Base-by-base conservation (phyloP, 345 rosid species). In the Citrus glauca region DNA sequence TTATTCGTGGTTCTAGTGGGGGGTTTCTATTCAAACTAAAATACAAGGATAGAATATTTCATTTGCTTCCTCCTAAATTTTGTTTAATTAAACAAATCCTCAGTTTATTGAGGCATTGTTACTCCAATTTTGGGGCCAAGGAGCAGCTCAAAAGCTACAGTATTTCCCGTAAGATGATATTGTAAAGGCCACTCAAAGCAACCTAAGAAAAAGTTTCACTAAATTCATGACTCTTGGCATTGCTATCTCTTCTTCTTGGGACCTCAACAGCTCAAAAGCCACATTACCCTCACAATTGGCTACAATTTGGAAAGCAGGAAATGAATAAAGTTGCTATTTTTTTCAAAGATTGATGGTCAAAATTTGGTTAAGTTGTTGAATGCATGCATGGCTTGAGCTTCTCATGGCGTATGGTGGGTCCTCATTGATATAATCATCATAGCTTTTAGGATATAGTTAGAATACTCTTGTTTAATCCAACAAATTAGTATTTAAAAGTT, bases 101-200 rank as follows among this genome's bases (percentile, higher is more conserved):
- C 27, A 57, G 2, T n/a, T 45, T 28, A 1, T 67, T 24, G 4
- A n/a, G 37, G 8, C 45, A 37, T 76, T 9, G 30, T 7, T 0
- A 40, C 22, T 50, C 37, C 7, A 55, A 9, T 62, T 42, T 11
- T 20, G 57, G 80, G 80, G 50, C 77, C 83, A 78, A 53, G 33
- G 57, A 48, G 68, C 88, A 85, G 82, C 88, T 78, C 83, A 69
- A 82, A 85, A 80, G 85, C 75, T 50, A 76, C 57, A 30, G 62
- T 66, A 25, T 65, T 45, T 22, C 63, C 35, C 17, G 17, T 16
- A 19, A 30, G 24, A 32, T 65, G 24, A 32, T 28, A 67, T 75
- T 33, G 27, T 40, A 27, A 66, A 57, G 68, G 55, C 59, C 60
- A 75, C 42, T 55, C 71, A 79, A n/a, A 28, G 57, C 27, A 30